Evolutionary conservation across 208 protist species (phyloP).

Genomic region (Trypanosoma cruzi): DNA sequence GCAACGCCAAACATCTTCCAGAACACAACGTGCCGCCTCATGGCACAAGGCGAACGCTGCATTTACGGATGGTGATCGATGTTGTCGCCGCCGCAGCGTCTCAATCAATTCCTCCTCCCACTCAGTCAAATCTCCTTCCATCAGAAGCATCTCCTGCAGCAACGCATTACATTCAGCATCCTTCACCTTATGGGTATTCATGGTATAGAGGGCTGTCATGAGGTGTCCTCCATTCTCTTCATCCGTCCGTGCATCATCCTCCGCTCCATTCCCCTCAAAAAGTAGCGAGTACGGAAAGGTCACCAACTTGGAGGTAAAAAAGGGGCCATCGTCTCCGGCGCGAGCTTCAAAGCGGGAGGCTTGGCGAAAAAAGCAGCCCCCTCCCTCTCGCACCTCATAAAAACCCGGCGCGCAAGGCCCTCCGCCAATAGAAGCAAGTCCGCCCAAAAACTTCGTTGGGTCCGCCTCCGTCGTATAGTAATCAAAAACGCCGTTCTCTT

Average conservation of each 20-base stretch:
- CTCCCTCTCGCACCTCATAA: slow-evolving; percentile 11
- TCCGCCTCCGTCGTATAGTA: background rate
- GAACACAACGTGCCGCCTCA: slow-evolving; percentile 16
- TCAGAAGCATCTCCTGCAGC: slow-evolving; percentile 24
- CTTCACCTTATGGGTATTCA: slow-evolving; percentile 13
- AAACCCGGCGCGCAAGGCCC: slow-evolving; percentile 8
- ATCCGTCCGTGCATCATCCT: background rate
- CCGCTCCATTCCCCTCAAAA: slow-evolving; percentile 5
- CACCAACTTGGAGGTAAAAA: slow-evolving; percentile 13
- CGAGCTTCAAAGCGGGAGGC: slow-evolving; percentile 3
- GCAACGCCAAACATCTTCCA: slow-evolving; percentile 25
- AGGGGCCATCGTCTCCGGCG: slow-evolving; percentile 2
- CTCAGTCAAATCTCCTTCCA: slow-evolving; percentile 27
- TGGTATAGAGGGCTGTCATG: slow-evolving; percentile 28
- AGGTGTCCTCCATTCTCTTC: background rate
- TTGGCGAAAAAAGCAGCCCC: slow-evolving; percentile 4
- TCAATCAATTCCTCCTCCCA: slow-evolving; percentile 15
- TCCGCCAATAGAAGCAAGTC: slow-evolving; percentile 21
- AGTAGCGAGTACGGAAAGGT: slow-evolving; percentile 21
- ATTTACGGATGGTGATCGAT: background rate
- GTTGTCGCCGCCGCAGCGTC: slow-evolving; percentile 3
- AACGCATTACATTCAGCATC: slow-evolving; percentile 8
- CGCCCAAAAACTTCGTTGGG: slow-evolving; percentile 17
- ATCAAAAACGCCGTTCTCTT: background rate
- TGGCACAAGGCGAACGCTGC: slow-evolving; percentile 10